Evolutionary conservation across 495 filamentous ascomycete species (phyloP).

Genomic region (Mytilinidion resinicola): DNA sequence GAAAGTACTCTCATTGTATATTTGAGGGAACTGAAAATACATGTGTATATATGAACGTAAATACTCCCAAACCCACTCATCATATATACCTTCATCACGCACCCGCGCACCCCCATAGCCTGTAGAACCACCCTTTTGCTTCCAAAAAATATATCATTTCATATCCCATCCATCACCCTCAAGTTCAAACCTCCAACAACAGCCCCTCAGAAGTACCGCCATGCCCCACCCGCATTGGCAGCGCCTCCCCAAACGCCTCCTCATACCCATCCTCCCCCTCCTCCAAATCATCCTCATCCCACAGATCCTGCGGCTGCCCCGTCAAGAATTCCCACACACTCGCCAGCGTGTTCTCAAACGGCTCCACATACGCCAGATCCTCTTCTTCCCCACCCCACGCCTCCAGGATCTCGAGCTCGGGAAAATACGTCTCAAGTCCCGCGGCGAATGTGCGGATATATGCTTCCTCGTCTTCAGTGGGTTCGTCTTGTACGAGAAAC

Average conservation of each 20-base stretch:
- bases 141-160: too few species aligned
- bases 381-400: constrained; percentile 17
- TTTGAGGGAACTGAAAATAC: too few species aligned
- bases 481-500: not conserved
- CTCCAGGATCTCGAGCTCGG: constrained; percentile 18
- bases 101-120: too few species aligned
- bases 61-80: too few species aligned
- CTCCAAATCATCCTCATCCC: not conserved
- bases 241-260: not conserved
- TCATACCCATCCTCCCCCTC: not conserved
- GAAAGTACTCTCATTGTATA: too few species aligned
- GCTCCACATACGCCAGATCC: constrained; percentile 21
- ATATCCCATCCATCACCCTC: too few species aligned
- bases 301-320: constrained; percentile 6
- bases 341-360: constrained; percentile 16
- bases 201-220: too few species aligned
- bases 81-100: too few species aligned
- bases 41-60: too few species aligned
- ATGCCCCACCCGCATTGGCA: not conserved
- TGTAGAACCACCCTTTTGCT: too few species aligned
- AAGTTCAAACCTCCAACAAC: too few species aligned
- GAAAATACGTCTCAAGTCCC: constrained; percentile 4
- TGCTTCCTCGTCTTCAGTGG: not conserved
- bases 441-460: not conserved
- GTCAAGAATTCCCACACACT: constrained; percentile 24